Percentiles rank a stretch among this genome's conserved stretches.
Evolutionary conservation across 441 rosid species (phyloP).

Genomic region (Erysimum cheiri): DNA sequence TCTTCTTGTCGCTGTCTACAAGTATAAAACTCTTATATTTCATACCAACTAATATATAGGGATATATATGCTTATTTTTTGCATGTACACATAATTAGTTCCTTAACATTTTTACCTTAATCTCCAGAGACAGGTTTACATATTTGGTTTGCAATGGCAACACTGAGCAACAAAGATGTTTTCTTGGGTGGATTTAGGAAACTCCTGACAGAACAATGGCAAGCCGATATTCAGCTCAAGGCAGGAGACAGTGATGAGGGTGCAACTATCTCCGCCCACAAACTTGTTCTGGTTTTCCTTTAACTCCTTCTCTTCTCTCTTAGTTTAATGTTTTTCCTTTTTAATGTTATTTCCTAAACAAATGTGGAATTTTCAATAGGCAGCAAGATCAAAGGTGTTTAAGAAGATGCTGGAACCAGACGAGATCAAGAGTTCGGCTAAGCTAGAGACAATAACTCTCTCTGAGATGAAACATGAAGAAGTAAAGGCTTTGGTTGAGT

Average conservation of each 20-base stretch:
- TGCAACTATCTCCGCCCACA: slow-evolving; percentile 29
- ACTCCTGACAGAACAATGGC: slow-evolving; percentile 8
- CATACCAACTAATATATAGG: too few species aligned
- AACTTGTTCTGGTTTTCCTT: slow-evolving; percentile 11
- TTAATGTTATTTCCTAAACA: not conserved
- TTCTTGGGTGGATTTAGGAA: slow-evolving; percentile 17
- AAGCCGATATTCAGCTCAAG: not conserved
- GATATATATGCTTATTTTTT: too few species aligned
- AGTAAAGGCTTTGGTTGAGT: slow-evolving; percentile 62
- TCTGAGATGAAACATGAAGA: slow-evolving; percentile 58
- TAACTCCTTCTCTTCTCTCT: not conserved
- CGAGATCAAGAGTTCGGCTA: slow-evolving; percentile 51
- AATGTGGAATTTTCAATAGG: slow-evolving; percentile 39
- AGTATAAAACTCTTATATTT: too few species aligned
- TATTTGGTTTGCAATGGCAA: not conserved
- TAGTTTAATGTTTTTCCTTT: not conserved
- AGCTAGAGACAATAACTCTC: slow-evolving; percentile 49
- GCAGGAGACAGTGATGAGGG: slow-evolving; percentile 3
- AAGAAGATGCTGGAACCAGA: slow-evolving; percentile 64
- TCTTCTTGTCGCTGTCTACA: too few species aligned
- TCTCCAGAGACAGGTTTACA: not conserved
- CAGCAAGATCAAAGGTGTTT: slow-evolving; percentile 72
- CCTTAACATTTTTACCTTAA: too few species aligned
- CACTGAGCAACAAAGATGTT: not conserved
- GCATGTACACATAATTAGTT: too few species aligned